Evolutionary conservation across 2,329 filamentous ascomycete species (phyloP), one percentile per base, ranked within the genome.

Genomic region (Gyromitra esculenta): DNA sequence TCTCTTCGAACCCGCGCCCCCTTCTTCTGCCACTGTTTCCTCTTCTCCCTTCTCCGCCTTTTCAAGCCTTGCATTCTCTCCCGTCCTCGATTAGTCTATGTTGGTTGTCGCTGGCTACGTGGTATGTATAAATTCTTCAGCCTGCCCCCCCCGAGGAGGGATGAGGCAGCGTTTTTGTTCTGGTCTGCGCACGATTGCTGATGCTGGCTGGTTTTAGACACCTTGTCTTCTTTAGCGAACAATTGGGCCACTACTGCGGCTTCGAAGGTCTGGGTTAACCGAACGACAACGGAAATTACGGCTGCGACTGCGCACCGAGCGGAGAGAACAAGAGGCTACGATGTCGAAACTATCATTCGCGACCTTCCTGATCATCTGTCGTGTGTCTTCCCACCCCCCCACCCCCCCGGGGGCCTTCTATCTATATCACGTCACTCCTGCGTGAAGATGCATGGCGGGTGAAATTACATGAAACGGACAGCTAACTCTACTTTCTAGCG

Each of bases 361-460:
- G 84, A 97, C 96, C 60, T 97, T 97, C 83, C 91, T 99, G 85
- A 97, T 99, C 83, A 91, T 98, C 80, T 94, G 93, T 80, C 94
- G 95, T 97, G 88, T 83, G 93, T 89, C 54, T 66, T 52, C 73
- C 45, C 79, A 69, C 59, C 78, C 18, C 18, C 18, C 18, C 18
- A 0, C 18, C 64, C 45, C 56, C 66, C 54, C 25, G 3, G 25
- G 25, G 1, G 25, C 65, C 43, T 56, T 52, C 69, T 59, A 71
- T 66, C 39, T 76, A 69, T 64, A 66, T 70, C 67, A 60, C 8
- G 25, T 18, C 45, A 50, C 45, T 76, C 37, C 73, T 77, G 25
- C 72, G 73, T 76, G 78, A 68, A 64, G 62, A 73, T 54, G 39
- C n/a, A 63, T 48, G 21, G 18, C 48, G 21, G 18, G 60, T 76